These are phyloP conservation scores for Nannochloris sp. DNA, from an alignment of 139 green algal genomes.

Conservation along the genomic window DNA sequence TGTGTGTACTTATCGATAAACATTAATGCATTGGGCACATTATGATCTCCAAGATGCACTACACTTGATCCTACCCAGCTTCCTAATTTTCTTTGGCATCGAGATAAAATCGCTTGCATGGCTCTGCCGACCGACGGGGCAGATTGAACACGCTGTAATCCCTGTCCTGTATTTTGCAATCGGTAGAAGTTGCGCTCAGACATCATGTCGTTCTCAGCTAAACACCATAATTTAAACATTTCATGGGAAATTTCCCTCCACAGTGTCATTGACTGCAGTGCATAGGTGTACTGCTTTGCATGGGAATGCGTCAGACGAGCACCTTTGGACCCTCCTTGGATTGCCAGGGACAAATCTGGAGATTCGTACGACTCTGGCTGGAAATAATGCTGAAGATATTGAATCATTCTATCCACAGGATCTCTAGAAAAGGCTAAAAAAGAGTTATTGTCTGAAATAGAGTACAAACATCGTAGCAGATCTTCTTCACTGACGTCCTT, in stretches of 20 bases:
- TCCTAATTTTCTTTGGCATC: constrained; percentile 74
- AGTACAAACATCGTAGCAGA: constrained; percentile 82
- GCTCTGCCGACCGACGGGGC: constrained; percentile 51
- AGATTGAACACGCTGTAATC: constrained; percentile 88
- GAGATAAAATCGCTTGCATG: constrained; percentile 64
- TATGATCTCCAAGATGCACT: constrained; percentile 93
- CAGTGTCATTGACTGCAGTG: constrained; percentile 82
- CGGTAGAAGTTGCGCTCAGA: constrained; percentile 66
- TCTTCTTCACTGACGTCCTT: constrained; percentile 49
- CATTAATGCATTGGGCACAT: constrained; percentile 89
- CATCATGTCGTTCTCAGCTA: constrained; percentile 84
- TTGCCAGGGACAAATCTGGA: constrained; percentile 41
- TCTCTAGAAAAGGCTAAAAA: constrained; percentile 89
- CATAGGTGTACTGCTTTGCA: constrained; percentile 83
- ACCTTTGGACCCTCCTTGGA: constrained; percentile 42
- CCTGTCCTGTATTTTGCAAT: constrained; percentile 86
- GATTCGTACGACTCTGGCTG: background rate
- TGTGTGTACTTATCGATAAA: constrained; percentile 98
- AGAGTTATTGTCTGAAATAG: constrained; percentile 86
- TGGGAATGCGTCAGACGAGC: constrained; percentile 85
- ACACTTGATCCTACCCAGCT: constrained; percentile 86
- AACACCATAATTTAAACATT: constrained; percentile 90
- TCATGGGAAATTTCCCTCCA: constrained; percentile 78
- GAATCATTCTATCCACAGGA: constrained; percentile 53
- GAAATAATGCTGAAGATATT: constrained; percentile 3